Base-by-base conservation (phyloP, 768 basidiomycete species). In the Lactarius pseudohatsudake region DNA sequence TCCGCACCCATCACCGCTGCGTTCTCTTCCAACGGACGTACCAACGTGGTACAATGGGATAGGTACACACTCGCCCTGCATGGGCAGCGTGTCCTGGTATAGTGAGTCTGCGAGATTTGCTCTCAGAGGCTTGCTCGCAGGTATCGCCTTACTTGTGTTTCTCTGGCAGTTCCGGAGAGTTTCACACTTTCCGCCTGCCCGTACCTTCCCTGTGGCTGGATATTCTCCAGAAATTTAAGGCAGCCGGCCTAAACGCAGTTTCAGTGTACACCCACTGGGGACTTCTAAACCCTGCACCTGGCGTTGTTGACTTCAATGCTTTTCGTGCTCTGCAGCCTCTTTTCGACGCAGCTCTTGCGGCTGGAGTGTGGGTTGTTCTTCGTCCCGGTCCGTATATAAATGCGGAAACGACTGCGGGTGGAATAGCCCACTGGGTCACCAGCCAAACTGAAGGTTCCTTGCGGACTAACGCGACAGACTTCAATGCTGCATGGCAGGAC, bases 241-340 rank as follows among this genome's bases (percentile, higher is more conserved):
- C 91, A 5, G 86, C 89, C 0, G 92, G 92, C 13, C 79, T 94
- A 66, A 94, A 93, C 71, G 84, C 84, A 0, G 77, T 91, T 69
- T 90, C 89, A 69, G 83, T 94, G 30, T 93, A 93, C 71, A 85
- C 85, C 0, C 91, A 93, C 69, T 90, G 91, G 92, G 91, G 84
- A 3, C 73, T 91, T 53, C 83, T 86, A 38, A 90, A 93, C 68
- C 92, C 91, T 10, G 81, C 90, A 0, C 87, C 82, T 41, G 90
- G 86, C 3, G 84, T 90, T 0, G 75, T 92, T 40, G 91, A 94
- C 72, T 91, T 93, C 69, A 73, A 83, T 68, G 85, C 84, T 36
- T 92, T 85, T 76, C 84, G 90, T 50, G 85, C 85, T 7, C 76
- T 93, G 57, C 79, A 86, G 66, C 86, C 90, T 6, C 77, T 94